These are phyloP conservation scores for Lichtheimia ramosa DNA, from an alignment of 371 early-diverging fungal genomes.

Conservation along the genomic window DNA sequence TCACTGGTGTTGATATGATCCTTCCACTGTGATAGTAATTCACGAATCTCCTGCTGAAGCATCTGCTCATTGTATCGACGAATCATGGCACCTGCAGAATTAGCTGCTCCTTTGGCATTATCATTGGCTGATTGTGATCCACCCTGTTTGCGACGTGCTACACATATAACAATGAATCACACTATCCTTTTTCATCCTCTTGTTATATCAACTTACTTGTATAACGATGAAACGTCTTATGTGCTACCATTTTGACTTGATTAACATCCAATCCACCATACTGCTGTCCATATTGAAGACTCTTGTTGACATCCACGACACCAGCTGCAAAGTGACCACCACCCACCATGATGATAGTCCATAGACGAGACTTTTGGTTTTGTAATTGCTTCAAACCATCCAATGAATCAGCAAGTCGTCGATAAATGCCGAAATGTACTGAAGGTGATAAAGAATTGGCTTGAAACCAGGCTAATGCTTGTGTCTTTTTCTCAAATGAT, in stretches of 20 bases:
- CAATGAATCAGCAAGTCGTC: constrained; percentile 39
- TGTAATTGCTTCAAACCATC: constrained; percentile 14
- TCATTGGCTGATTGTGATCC: constrained; percentile 87
- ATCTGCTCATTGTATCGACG: constrained; percentile 87
- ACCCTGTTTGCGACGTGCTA: constrained; percentile 92
- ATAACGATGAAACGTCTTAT: constrained; percentile 93
- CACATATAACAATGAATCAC: background rate
- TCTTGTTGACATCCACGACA: constrained; percentile 72
- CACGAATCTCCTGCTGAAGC: constrained; percentile 77
- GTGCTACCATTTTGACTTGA: constrained; percentile 51
- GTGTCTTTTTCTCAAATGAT: constrained; percentile 28
- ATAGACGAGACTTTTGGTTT: constrained; percentile 44
- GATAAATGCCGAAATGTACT: constrained; percentile 60
- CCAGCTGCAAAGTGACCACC: constrained; percentile 93
- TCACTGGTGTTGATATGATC: constrained; percentile 51
- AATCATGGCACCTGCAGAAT: constrained; percentile 89
- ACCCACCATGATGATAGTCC: constrained; percentile 81
- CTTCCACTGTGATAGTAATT: constrained; percentile 70
- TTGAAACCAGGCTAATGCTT: constrained; percentile 55
- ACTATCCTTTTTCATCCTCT: background rate
- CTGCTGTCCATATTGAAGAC: constrained; percentile 28
- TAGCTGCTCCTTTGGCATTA: constrained; percentile 79
- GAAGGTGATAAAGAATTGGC: constrained; percentile 23
- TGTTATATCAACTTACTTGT: constrained; percentile 56
- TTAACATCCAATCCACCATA: constrained; percentile 14